phyloP scores from a whole-genome alignment of 768 basidiomycete species.

The Boletus reticulatus region DNA sequence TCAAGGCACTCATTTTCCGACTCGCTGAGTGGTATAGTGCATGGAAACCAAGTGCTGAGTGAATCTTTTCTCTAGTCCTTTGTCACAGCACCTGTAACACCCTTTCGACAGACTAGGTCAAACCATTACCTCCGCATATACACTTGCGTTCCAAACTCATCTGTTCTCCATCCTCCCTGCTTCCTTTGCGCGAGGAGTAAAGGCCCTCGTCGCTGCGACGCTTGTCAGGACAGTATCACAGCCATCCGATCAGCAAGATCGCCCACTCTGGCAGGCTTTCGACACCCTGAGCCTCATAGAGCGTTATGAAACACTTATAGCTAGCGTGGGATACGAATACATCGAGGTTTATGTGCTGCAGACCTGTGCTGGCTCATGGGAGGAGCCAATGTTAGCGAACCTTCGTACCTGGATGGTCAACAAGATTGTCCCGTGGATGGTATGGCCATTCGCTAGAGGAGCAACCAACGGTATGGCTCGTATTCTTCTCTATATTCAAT shows the following conservation, averaged over 20 bases:
- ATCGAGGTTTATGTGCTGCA: slow-evolving; percentile 73
- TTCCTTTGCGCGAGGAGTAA: slow-evolving; percentile 66
- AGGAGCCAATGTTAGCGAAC: slow-evolving; percentile 54
- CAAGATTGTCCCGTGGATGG: slow-evolving; percentile 83
- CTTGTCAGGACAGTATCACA: slow-evolving; percentile 33
- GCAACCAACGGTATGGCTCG: slow-evolving; percentile 50
- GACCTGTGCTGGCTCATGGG: slow-evolving; percentile 71
- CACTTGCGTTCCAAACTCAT: slow-evolving; percentile 68
- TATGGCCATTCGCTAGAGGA: slow-evolving; percentile 71
- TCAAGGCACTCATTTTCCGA: slow-evolving; percentile 55
- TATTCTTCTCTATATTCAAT: slow-evolving; percentile 2
- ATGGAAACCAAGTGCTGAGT: slow-evolving; percentile 74
- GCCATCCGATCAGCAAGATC: slow-evolving; percentile 31
- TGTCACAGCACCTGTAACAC: neutral
- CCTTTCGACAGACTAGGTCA: slow-evolving; percentile 51
- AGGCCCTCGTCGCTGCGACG: slow-evolving; percentile 59
- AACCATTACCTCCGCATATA: slow-evolving; percentile 60
- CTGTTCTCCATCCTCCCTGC: slow-evolving; percentile 71
- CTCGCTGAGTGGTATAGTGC: slow-evolving; percentile 70
- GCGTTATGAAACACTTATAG: slow-evolving; percentile 80
- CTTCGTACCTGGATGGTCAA: slow-evolving; percentile 76
- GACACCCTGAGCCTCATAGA: slow-evolving; percentile 74
- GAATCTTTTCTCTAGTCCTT: slow-evolving; percentile 22
- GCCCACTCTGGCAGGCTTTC: slow-evolving; percentile 55
- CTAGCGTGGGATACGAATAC: slow-evolving; percentile 80